Evolutionary conservation across 352 stramenopile species (phyloP).

Genomic region (Pythium rishiriense): DNA sequence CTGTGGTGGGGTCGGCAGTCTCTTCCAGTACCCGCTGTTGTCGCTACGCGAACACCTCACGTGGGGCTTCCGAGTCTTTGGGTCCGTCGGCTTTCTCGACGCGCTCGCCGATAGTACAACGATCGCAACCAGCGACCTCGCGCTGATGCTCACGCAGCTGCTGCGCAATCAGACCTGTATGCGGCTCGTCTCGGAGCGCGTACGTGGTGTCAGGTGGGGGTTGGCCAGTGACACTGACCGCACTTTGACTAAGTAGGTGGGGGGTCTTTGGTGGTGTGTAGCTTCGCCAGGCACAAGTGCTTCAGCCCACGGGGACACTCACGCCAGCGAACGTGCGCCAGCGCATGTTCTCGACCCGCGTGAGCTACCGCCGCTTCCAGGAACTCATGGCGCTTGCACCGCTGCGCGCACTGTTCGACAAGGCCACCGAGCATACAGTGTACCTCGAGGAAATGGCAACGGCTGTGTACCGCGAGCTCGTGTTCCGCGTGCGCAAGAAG

Average conservation of each 20-base stretch:
- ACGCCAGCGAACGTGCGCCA: slow-evolving; percentile 26
- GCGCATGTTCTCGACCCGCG: slow-evolving; percentile 34
- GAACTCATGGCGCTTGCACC: slow-evolving; percentile 43
- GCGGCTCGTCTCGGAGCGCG: slow-evolving; percentile 54
- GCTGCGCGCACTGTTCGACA: slow-evolving; percentile 43
- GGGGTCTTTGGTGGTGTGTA: too few relatives aligned
- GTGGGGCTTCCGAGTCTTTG: slow-evolving; percentile 63
- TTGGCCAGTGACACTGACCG: too few relatives aligned
- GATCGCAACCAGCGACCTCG: slow-evolving; percentile 42
- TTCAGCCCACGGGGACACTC: slow-evolving; percentile 33
- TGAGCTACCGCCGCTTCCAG: slow-evolving; percentile 48
- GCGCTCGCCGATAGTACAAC: slow-evolving; percentile 29
- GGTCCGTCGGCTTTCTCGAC: slow-evolving; percentile 55
- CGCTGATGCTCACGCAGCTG: slow-evolving; percentile 53
- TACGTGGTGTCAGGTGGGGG: background rate
- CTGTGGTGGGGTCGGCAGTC: slow-evolving; percentile 16
- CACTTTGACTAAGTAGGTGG: too few relatives aligned
- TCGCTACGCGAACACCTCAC: slow-evolving; percentile 51
- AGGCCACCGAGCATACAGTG: slow-evolving; percentile 44
- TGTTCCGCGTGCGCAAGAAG: slow-evolving; percentile 45
- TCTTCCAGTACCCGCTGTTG: slow-evolving; percentile 62
- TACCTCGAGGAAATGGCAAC: slow-evolving; percentile 58
- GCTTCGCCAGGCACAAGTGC: slow-evolving; percentile 49
- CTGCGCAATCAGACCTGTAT: slow-evolving; percentile 47
- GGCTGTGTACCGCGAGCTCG: slow-evolving; percentile 49